Base-by-base conservation (phyloP, 2,329 filamentous ascomycete genomes). In the Fusarium neocosmosporiellum region DNA sequence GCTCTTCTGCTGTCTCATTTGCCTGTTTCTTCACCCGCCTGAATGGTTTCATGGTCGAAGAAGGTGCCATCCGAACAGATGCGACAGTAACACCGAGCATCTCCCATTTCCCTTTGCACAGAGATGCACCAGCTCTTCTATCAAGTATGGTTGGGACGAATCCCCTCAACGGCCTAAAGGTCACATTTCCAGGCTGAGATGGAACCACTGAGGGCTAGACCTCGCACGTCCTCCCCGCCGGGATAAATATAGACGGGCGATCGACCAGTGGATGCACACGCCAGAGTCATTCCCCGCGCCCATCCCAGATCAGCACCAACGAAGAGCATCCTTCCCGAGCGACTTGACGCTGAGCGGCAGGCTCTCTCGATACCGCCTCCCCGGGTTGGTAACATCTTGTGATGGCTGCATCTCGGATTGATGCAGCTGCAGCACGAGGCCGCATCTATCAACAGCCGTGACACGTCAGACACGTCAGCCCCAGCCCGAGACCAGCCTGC, bases 381-480 rank as follows among this genome's bases (percentile, higher is more conserved):
- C 29, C 48, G 37, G 27, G 27, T 36, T 57, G 37, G 50, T 58
- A 46, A 20, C 39, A 58, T 57, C 22, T 58, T 29, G 34, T 41
- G 50, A 63, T 63, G 54, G 62, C 61, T 64, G 61, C 61, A 64
- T 43, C 29, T 64, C 53, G 33, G 59, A 58, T 59, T 58, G 53
- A 46, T 39, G 39, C 22, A 48, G 37, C 39, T 59, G 39, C 37
- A 55, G 20, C 48, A 22, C 46, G 34, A 63, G n/a, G 24, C 37
- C n/a, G 59, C 59, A 37, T 55, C 34, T 63, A 34, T 63, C 48
- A 55, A 43, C 29, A 43, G 16, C 60, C 53, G 58, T 72, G 69
- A 74, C 71, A 72, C 71, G 71, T 74, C 67, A 66, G 65, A 72
- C 65, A 68, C 67, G 65, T 72, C 70, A 70, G 65, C 67, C 59